A percentile compares a stretch with the other conserved stretches of the same genome.
These are phyloP conservation scores for Syzygium malaccense DNA, from an alignment of 441 rosid species.

Conservation along the genomic window DNA sequence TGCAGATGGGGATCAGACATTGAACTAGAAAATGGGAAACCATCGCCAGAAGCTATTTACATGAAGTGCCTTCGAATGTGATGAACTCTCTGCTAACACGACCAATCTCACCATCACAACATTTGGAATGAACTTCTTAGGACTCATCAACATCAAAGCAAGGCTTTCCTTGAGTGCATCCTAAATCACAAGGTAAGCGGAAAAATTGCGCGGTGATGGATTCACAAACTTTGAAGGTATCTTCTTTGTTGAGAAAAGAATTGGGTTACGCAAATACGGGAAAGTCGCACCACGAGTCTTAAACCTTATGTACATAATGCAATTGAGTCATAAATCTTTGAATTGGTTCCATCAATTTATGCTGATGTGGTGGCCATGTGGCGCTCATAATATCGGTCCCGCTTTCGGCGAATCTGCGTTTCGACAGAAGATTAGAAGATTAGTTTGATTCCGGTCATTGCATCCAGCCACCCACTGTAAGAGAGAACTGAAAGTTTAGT, in stretches of 20 bases:
- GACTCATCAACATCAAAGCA: background rate
- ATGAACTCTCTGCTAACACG: background rate
- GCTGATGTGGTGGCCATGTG: background rate
- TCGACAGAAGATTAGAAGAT: background rate
- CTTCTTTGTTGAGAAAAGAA: background rate
- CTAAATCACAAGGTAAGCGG: background rate
- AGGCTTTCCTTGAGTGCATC: background rate
- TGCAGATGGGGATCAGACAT: background rate
- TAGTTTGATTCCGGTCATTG: background rate
- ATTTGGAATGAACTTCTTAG: background rate
- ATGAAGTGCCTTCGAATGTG: background rate
- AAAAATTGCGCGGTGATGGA: background rate
- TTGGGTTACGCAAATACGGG: background rate
- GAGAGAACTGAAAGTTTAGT: background rate
- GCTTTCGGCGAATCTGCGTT: background rate
- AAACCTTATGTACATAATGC: background rate
- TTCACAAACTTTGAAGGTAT: background rate
- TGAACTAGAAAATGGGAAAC: background rate
- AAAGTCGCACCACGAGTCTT: background rate
- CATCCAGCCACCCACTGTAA: background rate
- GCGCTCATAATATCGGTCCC: background rate
- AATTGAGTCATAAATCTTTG: background rate
- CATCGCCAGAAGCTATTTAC: background rate
- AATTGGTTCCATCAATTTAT: background rate
- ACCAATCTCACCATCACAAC: background rate